Evolutionary conservation across 345 rosid species (phyloP).

Genomic region (Moricandia arvensis): DNA sequence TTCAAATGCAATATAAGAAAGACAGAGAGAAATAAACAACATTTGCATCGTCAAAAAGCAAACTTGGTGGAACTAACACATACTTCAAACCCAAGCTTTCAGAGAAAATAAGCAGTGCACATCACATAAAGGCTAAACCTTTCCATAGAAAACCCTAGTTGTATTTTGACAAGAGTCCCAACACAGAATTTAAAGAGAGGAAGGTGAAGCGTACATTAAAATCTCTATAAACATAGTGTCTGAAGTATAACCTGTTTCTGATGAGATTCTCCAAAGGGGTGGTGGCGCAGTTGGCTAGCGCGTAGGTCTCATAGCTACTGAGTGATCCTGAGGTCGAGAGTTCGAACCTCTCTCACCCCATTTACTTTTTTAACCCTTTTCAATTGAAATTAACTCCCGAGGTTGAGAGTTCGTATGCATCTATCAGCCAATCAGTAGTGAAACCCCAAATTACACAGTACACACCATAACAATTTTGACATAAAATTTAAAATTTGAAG

Average conservation of each 20-base stretch:
- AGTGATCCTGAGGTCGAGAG: slow-evolving; percentile 98
- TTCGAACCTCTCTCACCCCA: slow-evolving; percentile 97
- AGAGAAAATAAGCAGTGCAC: neutral
- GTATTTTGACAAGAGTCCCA: neutral
- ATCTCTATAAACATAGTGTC: neutral
- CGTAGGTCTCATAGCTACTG: slow-evolving; percentile 91
- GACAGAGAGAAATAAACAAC: neutral
- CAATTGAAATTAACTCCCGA: neutral
- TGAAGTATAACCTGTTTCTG: too few relatives aligned
- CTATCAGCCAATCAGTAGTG: neutral
- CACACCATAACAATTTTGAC: neutral
- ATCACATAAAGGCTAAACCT: neutral
- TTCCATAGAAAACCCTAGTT: neutral
- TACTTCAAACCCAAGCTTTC: neutral
- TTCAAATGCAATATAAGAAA: neutral
- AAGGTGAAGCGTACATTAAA: slow-evolving; percentile 7
- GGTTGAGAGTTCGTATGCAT: neutral
- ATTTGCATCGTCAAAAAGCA: neutral
- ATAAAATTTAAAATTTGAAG: neutral
- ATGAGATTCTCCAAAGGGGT: slow-evolving; percentile 41
- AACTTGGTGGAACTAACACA: neutral
- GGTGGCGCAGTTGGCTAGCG: slow-evolving; percentile 99
- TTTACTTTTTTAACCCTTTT: neutral
- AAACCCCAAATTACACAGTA: neutral
- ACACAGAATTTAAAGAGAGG: neutral